Percentiles rank a stretch among this genome's conserved stretches.
These are phyloP conservation scores for Heterobasidion occidentale DNA, from an alignment of 1,284 basidiomycete genomes.

Conservation along the genomic window DNA sequence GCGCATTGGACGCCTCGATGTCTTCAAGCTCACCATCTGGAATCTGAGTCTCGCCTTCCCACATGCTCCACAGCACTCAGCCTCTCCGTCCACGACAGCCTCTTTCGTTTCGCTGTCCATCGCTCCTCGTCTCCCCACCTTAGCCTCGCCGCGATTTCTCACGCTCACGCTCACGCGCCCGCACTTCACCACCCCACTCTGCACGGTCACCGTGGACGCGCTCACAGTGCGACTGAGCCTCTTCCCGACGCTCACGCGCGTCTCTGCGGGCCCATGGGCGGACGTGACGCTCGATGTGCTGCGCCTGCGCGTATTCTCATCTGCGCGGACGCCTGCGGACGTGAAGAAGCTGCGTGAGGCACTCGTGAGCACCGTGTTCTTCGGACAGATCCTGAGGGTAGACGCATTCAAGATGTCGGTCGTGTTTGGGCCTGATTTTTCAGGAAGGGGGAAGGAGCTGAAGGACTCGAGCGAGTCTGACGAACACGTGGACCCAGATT, in stretches of 20 bases:
- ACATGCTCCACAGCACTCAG: neutral
- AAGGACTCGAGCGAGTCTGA: slow-evolving; percentile 6
- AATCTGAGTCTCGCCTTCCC: neutral
- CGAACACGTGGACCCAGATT: neutral
- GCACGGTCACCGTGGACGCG: slow-evolving; percentile 17
- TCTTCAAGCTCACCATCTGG: neutral
- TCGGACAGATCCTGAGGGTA: slow-evolving; percentile 30
- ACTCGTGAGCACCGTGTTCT: slow-evolving; percentile 28
- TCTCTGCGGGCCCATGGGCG: slow-evolving; percentile 28
- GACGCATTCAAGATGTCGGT: slow-evolving; percentile 29
- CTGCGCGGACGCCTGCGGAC: slow-evolving; percentile 28
- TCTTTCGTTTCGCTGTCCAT: neutral
- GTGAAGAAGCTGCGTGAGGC: slow-evolving; percentile 27
- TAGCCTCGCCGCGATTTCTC: neutral
- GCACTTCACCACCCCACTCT: neutral
- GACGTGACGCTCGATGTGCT: slow-evolving; percentile 28
- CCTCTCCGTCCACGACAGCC: neutral
- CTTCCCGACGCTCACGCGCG: slow-evolving; percentile 30
- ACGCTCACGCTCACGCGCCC: neutral
- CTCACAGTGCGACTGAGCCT: slow-evolving; percentile 32
- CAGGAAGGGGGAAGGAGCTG: neutral
- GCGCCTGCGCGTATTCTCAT: slow-evolving; percentile 26
- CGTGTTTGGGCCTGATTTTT: slow-evolving; percentile 17
- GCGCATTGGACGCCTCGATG: neutral
- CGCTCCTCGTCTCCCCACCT: neutral